Percentiles rank a stretch among this genome's conserved stretches.
Evolutionary conservation across 2,329 filamentous ascomycete genomes (phyloP).

Genomic region (Rosellinia necatrix): DNA sequence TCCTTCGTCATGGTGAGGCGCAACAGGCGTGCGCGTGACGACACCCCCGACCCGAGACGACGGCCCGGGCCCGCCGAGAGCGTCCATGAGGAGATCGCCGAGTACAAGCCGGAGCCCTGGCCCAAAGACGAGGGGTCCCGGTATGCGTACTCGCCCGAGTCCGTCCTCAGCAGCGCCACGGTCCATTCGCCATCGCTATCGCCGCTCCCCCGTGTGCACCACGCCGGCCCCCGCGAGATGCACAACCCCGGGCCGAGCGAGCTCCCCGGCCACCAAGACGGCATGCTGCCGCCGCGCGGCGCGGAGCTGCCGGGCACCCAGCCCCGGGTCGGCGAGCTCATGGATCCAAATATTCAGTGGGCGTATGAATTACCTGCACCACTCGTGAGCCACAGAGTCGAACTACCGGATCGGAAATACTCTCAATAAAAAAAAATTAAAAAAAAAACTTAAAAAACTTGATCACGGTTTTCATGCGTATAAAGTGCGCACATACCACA

Average conservation of each 20-base stretch:
- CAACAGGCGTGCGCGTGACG: slow-evolving; percentile 9
- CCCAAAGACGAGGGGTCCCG: slow-evolving; percentile 17
- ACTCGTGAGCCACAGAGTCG: slow-evolving; percentile 27
- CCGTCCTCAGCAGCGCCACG: slow-evolving; percentile 1
- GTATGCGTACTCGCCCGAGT: slow-evolving; percentile 22
- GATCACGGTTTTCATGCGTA: too few species aligned
- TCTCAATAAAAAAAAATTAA: slow-evolving; percentile 22
- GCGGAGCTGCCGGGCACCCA: slow-evolving; percentile 20
- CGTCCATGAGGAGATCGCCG: slow-evolving; percentile 27
- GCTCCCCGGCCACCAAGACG: slow-evolving; percentile 20
- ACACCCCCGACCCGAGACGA: slow-evolving; percentile 3
- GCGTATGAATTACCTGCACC: slow-evolving; percentile 34
- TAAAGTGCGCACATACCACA: too few species aligned
- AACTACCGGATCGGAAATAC: slow-evolving; percentile 36
- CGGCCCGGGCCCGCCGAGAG: not conserved
- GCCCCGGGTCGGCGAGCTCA: slow-evolving; percentile 23
- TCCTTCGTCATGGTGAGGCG: slow-evolving; percentile 26
- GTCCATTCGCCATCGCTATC: slow-evolving; percentile 11
- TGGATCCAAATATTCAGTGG: slow-evolving; percentile 31
- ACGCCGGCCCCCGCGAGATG: not conserved
- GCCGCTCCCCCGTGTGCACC: not conserved
- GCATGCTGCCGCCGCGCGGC: not conserved
- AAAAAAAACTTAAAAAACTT: too few species aligned
- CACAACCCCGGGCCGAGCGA: slow-evolving; percentile 24
- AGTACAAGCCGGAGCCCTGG: slow-evolving; percentile 37